Conservation (phyloP, 164 flowering plant genomes). For the Vitis labrusca region DNA sequence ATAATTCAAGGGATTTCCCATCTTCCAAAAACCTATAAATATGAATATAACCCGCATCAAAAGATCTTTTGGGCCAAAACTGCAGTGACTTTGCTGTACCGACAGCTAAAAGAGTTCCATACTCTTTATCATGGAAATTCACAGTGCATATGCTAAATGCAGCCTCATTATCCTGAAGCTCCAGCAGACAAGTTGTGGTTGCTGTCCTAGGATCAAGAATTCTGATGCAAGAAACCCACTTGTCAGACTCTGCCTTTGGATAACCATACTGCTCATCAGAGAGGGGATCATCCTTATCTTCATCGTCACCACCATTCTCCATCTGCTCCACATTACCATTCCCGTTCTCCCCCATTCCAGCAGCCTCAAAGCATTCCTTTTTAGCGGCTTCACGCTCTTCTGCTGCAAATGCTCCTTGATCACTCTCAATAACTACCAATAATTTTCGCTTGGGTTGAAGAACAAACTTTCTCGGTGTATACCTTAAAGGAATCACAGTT, state of each 20-base stretch:
- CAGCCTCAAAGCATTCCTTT: slow-evolving; percentile 86
- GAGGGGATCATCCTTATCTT: slow-evolving; percentile 78
- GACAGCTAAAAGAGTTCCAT: slow-evolving; percentile 95
- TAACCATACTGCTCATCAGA: slow-evolving; percentile 99
- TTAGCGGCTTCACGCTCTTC: slow-evolving; percentile 96
- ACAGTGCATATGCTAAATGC: slow-evolving; percentile 95
- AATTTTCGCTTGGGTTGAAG: slow-evolving; percentile 84
- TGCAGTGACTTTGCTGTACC: slow-evolving; percentile 93
- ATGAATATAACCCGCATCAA: slow-evolving; percentile 75
- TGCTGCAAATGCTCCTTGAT: slow-evolving; percentile 93
- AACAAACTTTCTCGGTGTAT: slow-evolving; percentile 96
- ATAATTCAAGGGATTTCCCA: slow-evolving; percentile 83
- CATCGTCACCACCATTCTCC: slow-evolving; percentile 93
- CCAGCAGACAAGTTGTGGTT: slow-evolving; percentile 81
- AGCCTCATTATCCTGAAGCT: slow-evolving; percentile 98
- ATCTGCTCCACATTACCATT: slow-evolving; percentile 68
- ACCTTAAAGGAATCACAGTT: slow-evolving; percentile 87
- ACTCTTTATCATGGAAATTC: slow-evolving; percentile 94
- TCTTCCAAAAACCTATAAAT: slow-evolving; percentile 91
- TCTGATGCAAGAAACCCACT: slow-evolving; percentile 98
- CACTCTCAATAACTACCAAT: slow-evolving; percentile 87
- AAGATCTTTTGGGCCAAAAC: slow-evolving; percentile 80
- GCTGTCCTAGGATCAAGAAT: slow-evolving; percentile 88
- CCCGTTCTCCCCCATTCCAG: slow-evolving; percentile 83
- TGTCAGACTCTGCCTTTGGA: slow-evolving; percentile 90